Evolutionary conservation across 2,329 filamentous ascomycete species (phyloP).

Genomic region (Metarhizium brunneum): DNA sequence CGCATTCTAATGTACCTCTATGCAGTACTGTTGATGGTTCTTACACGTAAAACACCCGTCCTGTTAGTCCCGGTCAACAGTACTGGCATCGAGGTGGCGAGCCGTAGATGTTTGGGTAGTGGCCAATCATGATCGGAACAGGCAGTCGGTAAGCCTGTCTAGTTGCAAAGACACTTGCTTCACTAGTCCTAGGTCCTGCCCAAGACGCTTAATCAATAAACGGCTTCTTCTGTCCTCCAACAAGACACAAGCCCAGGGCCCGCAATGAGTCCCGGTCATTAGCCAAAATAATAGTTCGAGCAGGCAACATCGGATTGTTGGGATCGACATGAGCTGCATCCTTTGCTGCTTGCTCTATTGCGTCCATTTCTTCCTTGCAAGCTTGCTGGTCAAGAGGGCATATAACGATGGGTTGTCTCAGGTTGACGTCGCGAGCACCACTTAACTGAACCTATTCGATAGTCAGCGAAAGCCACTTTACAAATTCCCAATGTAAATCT

Average conservation of each 20-base stretch:
- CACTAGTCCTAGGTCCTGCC: neutral
- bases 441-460: constrained; percentile 68
- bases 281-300: constrained; percentile 70
- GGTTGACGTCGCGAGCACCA: constrained; percentile 75
- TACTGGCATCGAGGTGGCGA: neutral
- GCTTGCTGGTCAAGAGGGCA: constrained; percentile 91
- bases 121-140: neutral
- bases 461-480: constrained; percentile 11
- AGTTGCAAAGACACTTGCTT: neutral
- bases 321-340: constrained; percentile 82
- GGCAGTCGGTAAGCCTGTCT: neutral
- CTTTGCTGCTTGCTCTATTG: constrained; percentile 90
- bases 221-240: constrained; percentile 56
- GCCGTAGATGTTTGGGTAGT: neutral
- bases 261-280: constrained; percentile 58
- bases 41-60: neutral
- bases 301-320: constrained; percentile 85
- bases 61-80: neutral
- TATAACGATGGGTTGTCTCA: constrained; percentile 90
- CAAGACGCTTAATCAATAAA: constrained; percentile 45
- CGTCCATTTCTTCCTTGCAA: constrained; percentile 98
- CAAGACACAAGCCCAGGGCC: constrained; percentile 53
- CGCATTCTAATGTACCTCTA: neutral
- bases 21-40: neutral
- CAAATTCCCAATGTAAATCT: neutral